Conservation (phyloP, 768 basidiomycete genomes). For the Piloderma croceum region DNA sequence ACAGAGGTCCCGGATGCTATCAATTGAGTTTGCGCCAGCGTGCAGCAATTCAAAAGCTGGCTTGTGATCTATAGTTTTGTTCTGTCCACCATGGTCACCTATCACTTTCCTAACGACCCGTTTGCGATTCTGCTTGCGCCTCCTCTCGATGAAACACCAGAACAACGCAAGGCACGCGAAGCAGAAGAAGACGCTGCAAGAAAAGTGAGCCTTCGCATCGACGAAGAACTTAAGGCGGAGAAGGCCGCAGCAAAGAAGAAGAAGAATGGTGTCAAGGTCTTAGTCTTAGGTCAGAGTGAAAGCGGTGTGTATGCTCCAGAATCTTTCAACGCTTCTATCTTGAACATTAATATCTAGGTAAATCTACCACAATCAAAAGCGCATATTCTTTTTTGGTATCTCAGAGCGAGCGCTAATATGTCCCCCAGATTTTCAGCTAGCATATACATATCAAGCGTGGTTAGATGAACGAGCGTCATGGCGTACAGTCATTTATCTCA, state of each 20-base stretch:
- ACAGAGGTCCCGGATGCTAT: no score
- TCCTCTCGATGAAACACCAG: conserved; percentile 47
- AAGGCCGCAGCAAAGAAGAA: conserved; percentile 38
- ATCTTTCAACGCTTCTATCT: conserved; percentile 1
- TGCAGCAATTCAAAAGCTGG: no score
- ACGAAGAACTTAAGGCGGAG: conserved; percentile 52
- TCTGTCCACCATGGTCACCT: no score
- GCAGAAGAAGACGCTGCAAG: conserved; percentile 45
- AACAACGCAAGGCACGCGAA: conserved; percentile 41
- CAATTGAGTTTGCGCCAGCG: no score
- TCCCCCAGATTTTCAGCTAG: conserved; percentile 63
- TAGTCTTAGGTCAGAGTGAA: conserved; percentile 62
- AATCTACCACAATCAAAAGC: conserved; percentile 69
- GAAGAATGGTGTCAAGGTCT: conserved; percentile 46
- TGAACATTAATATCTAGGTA: conserved; percentile 37
- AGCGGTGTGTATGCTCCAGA: conserved; percentile 41
- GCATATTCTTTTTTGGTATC: conserved; percentile 14
- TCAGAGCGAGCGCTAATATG: conserved; percentile 2
- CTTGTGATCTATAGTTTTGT: no score
- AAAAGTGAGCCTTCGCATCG: conserved; percentile 49
- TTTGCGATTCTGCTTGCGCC: no score
- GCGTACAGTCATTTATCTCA: conserved; percentile 75
- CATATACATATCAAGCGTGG: conserved; percentile 59
- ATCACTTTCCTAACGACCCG: no score
- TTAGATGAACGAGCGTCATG: conserved; percentile 64